Evolutionary conservation across 805 yeast genomes (phyloP), one percentile per base, ranked within the genome.

Genomic region (Wickerhamiella qilinensis): DNA sequence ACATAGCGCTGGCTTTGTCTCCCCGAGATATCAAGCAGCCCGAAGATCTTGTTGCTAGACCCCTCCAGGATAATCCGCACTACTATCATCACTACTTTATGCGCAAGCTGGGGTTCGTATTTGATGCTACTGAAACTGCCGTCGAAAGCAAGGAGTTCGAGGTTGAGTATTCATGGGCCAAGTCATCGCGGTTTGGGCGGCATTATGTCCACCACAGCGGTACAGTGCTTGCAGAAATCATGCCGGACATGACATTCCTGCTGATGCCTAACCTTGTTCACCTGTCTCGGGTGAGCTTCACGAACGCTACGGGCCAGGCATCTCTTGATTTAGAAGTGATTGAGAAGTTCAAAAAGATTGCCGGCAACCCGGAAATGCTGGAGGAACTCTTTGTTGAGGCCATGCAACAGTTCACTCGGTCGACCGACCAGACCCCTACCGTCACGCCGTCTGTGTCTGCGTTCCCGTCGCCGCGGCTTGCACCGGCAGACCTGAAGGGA

Each of bases 141-240:
- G 93, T 1, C 73, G 91, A 0, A 58, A 44, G 40, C 22, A 45
- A 39, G 4, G 63, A 62, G 19, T 71, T 81, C 48, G 85, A 82
- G 33, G 76, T 86, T 17, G 54, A 65, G 15, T 88, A 85, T 56
- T 80, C 94, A 16, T 88, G 97, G 97, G 28, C 40, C 3, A 71
- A 67, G 41, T 93, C 94, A 2, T 64, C 63, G 25, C 25, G 25
- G 9, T 73, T 76, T 50, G 80, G 72, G 56, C 84, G 83, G 1
- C 98, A 91, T 57, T 93, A 80, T 53, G 77, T 91, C 37, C 98
- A 91, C 55, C 69, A 66, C 42, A 74, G 93, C 0, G 99, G 99
- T 2, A 76, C 82, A 1, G 83, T 86, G 50, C 73, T 91, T 39
- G 93, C 91, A 1, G 96, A 88, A 56, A 64, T 88, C 24, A 64